A percentile compares a stretch with the other conserved stretches of the same genome.
These are phyloP conservation scores for Microbotryomycetes sp. DNA, from an alignment of 1,284 basidiomycete species.

Conservation along the genomic window DNA sequence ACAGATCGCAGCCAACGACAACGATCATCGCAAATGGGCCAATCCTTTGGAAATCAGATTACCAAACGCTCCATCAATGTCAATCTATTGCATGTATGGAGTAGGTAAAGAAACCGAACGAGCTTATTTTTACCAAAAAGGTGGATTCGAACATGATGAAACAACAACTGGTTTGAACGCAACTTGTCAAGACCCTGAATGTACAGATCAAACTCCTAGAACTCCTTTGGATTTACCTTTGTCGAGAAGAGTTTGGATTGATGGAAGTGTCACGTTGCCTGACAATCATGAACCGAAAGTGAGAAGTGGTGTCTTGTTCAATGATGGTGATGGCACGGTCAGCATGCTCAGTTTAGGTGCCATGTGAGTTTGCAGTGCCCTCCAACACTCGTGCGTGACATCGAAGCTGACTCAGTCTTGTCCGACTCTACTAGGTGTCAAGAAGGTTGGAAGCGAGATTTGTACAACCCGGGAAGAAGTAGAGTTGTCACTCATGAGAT, in stretches of 20 bases:
- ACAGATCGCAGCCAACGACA: conserved; percentile 42
- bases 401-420: not conserved
- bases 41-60: conserved; percentile 86
- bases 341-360: conserved; percentile 79
- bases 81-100: conserved; percentile 87
- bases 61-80: conserved; percentile 88
- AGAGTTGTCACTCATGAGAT: conserved; percentile 83
- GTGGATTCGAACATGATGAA: conserved; percentile 62
- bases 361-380: conserved; percentile 82
- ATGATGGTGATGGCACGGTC: conserved; percentile 92
- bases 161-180: conserved; percentile 34
- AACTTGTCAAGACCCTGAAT: conserved; percentile 18
- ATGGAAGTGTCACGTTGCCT: conserved; percentile 64
- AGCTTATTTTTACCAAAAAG: conserved; percentile 58
- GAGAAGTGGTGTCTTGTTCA: conserved; percentile 23
- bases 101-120: conserved; percentile 86
- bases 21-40: conserved; percentile 64
- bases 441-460: conserved; percentile 46
- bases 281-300: conserved; percentile 30
- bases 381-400: not conserved
- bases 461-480: conserved; percentile 92
- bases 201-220: conserved; percentile 45
- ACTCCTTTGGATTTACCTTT: conserved; percentile 56
- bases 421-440: not conserved
- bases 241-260: conserved; percentile 68